Conservation (phyloP, 768 basidiomycete species). For the Auricularia heimuer region DNA sequence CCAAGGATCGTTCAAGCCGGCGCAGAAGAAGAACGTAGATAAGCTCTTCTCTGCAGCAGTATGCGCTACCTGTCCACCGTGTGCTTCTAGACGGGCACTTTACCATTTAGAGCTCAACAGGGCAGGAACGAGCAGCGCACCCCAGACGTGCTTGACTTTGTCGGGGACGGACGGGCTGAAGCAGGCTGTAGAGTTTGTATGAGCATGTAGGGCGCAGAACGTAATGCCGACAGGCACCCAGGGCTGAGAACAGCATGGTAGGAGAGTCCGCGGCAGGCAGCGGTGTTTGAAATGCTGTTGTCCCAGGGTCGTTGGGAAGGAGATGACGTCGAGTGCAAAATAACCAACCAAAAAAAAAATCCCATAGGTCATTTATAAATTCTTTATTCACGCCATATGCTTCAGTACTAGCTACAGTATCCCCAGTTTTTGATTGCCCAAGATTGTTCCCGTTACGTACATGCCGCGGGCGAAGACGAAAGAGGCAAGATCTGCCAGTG, state of each 20-base stretch:
- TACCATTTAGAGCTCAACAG: neutral
- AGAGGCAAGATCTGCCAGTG: neutral
- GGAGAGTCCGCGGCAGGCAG: no score
- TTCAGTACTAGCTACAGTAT: neutral
- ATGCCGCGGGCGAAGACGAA: neutral
- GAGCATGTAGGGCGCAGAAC: neutral
- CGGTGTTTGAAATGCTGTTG: no score
- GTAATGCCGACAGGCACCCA: neutral
- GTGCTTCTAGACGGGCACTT: neutral
- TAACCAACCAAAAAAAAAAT: no score
- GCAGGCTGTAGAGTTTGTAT: conserved; percentile 4
- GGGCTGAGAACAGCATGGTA: no score
- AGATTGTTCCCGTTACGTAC: neutral
- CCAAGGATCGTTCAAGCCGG: conserved; percentile 7
- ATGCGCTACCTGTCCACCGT: conserved; percentile 7
- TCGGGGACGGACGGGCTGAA: conserved; percentile 3
- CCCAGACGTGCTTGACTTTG: neutral
- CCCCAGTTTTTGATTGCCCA: neutral
- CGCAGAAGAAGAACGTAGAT: conserved; percentile 6
- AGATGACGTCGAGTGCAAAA: no score
- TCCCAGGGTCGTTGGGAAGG: no score
- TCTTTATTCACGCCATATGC: no score
- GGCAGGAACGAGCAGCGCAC: neutral
- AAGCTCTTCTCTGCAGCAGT: conserved; percentile 1
- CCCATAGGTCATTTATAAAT: no score